Base-by-base conservation (phyloP, 148 eudicot genomes). In the Persicaria tinctoria region DNA sequence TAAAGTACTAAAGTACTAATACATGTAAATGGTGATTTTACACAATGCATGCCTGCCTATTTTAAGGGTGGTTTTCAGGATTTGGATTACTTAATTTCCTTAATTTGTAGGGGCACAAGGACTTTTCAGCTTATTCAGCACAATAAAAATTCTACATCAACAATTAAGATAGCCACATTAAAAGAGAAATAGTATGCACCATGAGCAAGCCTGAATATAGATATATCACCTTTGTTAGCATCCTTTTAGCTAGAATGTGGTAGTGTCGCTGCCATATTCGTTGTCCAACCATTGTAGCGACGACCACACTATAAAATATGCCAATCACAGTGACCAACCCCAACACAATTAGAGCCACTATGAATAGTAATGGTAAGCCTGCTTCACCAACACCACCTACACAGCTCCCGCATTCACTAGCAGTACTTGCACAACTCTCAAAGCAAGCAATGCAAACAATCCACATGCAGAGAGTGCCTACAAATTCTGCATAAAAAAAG, bases 201-300 rank as follows among this genome's bases (percentile, higher is more conserved):
- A 38, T 53, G 9, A 62, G 73, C 46, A 45, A 18, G 18, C 27
- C 73, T 51, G 27, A 8, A 12, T 44, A 44, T 60, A 48, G 45
- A 59, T 41, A 45, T 78, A 83, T 86, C 79, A 94, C 98, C 85
- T 94, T 94, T 66, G 98, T 90, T 51, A 94, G 92, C 96, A 94
- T 94, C 74, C 98, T 81, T 85, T 94, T 94, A 6, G 97, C 98
- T 69, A 94, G 95, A 80, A 94, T 94, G 80, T 94, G 98, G 85
- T 94, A 94, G 70, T 94, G 98, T 4, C 98, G 86, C 82, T 91
- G 98, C 98, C 98, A 94, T 77, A 94, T 91, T 64, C 97, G 82
- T 70, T 94, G 98, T 14, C 98, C 98, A 72, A 94, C 98, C 98
- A 94, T 94, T 20, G 98, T 91, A 44, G 97, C 97, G 69, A 94